Evolutionary conservation across 140 eudicot genomes (phyloP), one percentile per base, ranked within the genome.

Genomic region (Erigeron philadelphicus): DNA sequence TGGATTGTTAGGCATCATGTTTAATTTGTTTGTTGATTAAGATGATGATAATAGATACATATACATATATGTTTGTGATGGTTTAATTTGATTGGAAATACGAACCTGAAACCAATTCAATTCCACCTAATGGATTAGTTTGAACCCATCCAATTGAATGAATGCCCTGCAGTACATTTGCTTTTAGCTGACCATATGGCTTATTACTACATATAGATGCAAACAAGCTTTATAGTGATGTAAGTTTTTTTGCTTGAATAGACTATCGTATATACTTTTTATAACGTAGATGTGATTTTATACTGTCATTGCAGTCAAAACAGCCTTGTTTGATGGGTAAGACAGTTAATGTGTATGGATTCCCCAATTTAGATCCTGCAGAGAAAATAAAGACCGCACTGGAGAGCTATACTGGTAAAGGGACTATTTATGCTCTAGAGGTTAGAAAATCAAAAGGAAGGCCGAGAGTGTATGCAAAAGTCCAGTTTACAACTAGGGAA

Each of bases 311-410:
- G 66, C 76, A 76, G 79, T 25, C 76, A 44, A 61, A 73, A 47
- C 68, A 72, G 4, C 66, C 31, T 16, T 9, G 50, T 63, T 54
- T 8, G 31, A 93, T 93, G 98, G 95, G 93, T 25, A 89, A 79
- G 78, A 93, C 98, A 10, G 80, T 93, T 70, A 85, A 81, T 44
- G 55, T 89, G 38, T 83, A 50, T 15, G 95, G 96, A 18, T 89
- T 80, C 75, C 95, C 87, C 13, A 8, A 10, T 41, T 58, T 79
- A 70, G 72, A 67, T 52, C 9, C 89, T 13, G 94, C 90, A 1
- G 89, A 93, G 48, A 56, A 4, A 8, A 70, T 85, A 6, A 89
- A 72, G 68, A 13, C 42, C 5, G 56, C 61, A 73, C 42, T 87
- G 48, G 98, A 93, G 75, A 1, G 8, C 5, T 21, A 62, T 55